Percentiles rank a stretch among this genome's conserved stretches.
phyloP scores from a whole-genome alignment of 2,329 filamentous ascomycete species.

The Ceratocystis colombiana region DNA sequence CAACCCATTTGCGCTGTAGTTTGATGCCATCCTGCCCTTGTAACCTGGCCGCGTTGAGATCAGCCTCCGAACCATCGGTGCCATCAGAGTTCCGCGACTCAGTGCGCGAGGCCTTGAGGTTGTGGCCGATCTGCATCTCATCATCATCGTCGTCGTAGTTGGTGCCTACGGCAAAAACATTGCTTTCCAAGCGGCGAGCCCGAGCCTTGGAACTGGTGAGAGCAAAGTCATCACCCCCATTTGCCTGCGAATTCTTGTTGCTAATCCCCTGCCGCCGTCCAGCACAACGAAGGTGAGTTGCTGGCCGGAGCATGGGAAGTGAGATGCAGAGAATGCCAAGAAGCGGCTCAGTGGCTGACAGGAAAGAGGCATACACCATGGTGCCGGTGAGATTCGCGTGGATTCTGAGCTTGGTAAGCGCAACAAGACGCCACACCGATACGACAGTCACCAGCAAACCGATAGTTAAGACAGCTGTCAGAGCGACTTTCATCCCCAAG shows the following conservation, averaged over 20 bases:
- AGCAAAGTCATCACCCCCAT: neutral
- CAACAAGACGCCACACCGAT: conserved; percentile 28
- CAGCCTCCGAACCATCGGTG: conserved; percentile 22
- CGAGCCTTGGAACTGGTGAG: neutral
- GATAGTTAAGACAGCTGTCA: conserved; percentile 30
- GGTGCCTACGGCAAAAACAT: conserved; percentile 24
- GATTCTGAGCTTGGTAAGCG: conserved; percentile 29
- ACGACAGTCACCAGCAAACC: conserved; percentile 30
- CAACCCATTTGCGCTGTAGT: conserved; percentile 25
- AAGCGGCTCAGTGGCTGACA: conserved; percentile 27
- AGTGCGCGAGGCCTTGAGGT: conserved; percentile 19
- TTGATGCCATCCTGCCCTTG: conserved; percentile 22
- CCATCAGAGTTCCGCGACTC: conserved; percentile 22
- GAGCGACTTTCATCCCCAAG: conserved; percentile 30
- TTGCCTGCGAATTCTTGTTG: neutral
- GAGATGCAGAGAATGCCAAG: conserved; percentile 29
- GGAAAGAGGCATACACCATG: conserved; percentile 29
- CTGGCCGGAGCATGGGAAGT: conserved; percentile 28
- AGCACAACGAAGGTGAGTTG: conserved; percentile 17
- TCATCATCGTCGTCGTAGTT: conserved; percentile 24
- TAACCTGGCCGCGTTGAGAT: conserved; percentile 16
- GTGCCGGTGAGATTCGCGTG: conserved; percentile 27
- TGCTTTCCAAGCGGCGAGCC: conserved; percentile 8
- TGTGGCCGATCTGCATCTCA: conserved; percentile 25
- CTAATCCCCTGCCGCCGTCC: neutral